Evolutionary conservation across 2,329 filamentous ascomycete genomes (phyloP), one percentile per base, ranked within the genome.

Genomic region (Fusarium sp.): DNA sequence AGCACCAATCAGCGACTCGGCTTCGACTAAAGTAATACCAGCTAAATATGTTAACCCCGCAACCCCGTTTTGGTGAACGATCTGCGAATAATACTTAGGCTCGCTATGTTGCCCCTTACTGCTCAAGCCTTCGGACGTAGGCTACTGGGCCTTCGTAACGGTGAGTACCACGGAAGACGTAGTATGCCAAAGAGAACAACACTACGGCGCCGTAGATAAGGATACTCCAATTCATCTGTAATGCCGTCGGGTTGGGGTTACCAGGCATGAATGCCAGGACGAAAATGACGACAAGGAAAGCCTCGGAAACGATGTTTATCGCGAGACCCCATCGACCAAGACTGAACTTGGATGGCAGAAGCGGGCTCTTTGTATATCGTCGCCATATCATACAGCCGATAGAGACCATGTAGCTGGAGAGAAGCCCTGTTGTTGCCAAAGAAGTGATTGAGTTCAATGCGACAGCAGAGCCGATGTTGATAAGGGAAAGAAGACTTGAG

Each of bases 331-430:
- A 74, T 53, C 38, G 12, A 1, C 72, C 71, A 6, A 74, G 46
- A 6, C 49, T 71, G 32, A 73, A 73, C 50, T 73, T 73, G 15
- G 71, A 70, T 15, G 43, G 51, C 5, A 73, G 60, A 3, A 74
- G 71, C 0, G 60, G 68, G n/a, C 27, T 68, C 0, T 68, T 68
- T 1, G 72, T 71, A 4, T 55, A 70, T 42, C 71, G 53, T 20
- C 72, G 38, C 72, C 72, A 73, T 27, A 72, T 66, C 71, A 73
- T 73, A 18, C 72, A 73, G 5, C 72, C 66, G 5, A 74, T 72
- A 1, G 66, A 74, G 12, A 73, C 67, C 2, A 74, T 74, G 38
- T 74, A 74, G 3, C 71, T 74, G 3, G 72, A 74, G 16, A 74
- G 61, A 20, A 71, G 59, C 0, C 66, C 57, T 8, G 72, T 71